Base-by-base conservation (phyloP, 176 grass and related monocot genomes). In the Secale cereale region DNA sequence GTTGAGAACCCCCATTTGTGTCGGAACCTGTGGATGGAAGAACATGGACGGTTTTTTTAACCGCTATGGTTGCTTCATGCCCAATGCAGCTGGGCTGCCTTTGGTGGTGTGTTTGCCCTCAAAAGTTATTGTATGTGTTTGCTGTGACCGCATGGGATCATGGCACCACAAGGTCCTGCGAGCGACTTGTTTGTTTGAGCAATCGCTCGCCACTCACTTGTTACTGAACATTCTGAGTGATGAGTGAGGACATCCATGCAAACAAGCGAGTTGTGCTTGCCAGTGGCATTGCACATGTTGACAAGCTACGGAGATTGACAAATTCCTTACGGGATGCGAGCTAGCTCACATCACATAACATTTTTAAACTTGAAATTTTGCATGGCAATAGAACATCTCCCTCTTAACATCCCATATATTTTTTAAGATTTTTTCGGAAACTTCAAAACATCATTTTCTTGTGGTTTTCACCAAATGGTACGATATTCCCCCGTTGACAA, bases 1-100 rank as follows among this genome's bases (percentile, higher is more conserved):
- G 48, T 52, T 52, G 5, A 52, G 48, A 74, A 74, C 40, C 70
- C 70, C 40, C 68, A 14, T n/a, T 36, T 59, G 30, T 81, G 19
- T 81, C 63, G 59, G 22, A 89, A 85, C 33, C 35, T 82, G 7
- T 67, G 68, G 25, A 6, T 36, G 41, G 17, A 81, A 81, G 17
- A 81, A 81, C 45, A 13, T 8, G n/a, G 31, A 59, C 43, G 73
- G 14, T 59, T 68, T 8, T 13, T 15, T 67, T 12, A 59, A 20
- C 43, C 83, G 26, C 3, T 77, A 30, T 36, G 59, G 19, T 27
- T 57, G 63, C 19, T 12, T 4, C 54, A 35, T 70, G 63, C 48
- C 28, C 39, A 35, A 56, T 50, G 48, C 35, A 60, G 35, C 72
- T 83, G 27, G 15, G 25, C 52, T 77, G 71, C 33, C 26, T 29